phyloP scores from a whole-genome alignment of 1,284 basidiomycete genomes.

The Sporisorium reilianum region DNA sequence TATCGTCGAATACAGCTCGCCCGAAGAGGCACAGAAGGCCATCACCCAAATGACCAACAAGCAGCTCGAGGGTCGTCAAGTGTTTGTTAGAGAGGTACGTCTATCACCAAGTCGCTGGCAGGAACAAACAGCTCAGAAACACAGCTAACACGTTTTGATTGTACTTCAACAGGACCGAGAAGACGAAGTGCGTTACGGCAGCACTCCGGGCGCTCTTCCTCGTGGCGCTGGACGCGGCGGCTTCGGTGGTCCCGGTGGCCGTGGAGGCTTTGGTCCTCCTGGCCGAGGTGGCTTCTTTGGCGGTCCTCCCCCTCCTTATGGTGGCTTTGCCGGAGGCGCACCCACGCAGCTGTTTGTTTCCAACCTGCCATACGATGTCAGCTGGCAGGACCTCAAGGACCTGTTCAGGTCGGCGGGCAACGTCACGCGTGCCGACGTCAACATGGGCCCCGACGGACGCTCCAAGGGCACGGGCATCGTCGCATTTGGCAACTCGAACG shows the following conservation, averaged over 20 bases:
- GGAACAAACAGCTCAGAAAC: not conserved
- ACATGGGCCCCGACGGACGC: conserved; percentile 88
- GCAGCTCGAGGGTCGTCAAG: conserved; percentile 86
- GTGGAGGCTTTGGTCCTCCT: conserved; percentile 48
- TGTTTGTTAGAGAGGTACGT: conserved; percentile 92
- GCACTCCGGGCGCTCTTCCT: conserved; percentile 73
- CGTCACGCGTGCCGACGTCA: conserved; percentile 93
- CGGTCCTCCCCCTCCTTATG: conserved; percentile 33
- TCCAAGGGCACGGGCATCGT: conserved; percentile 89
- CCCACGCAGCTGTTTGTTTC: conserved; percentile 85
- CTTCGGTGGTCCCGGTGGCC: conserved; percentile 38
- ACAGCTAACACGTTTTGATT: conserved; percentile 4
- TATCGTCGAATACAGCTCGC: conserved; percentile 60
- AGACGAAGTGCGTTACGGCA: conserved; percentile 91
- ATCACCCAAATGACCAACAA: conserved; percentile 74
- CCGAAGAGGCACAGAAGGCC: conserved; percentile 60
- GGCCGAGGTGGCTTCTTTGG: conserved; percentile 56
- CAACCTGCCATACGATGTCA: conserved; percentile 88
- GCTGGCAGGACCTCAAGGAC: conserved; percentile 98
- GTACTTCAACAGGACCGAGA: conserved; percentile 84
- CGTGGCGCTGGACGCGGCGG: conserved; percentile 76
- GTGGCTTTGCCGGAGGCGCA: conserved; percentile 41
- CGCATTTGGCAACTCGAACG: conserved; percentile 89
- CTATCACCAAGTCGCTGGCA: too few species aligned
- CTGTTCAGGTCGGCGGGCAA: conserved; percentile 93